Evolutionary conservation across 1,284 basidiomycete species (phyloP).

Genomic region (Gymnopus androsaceus): DNA sequence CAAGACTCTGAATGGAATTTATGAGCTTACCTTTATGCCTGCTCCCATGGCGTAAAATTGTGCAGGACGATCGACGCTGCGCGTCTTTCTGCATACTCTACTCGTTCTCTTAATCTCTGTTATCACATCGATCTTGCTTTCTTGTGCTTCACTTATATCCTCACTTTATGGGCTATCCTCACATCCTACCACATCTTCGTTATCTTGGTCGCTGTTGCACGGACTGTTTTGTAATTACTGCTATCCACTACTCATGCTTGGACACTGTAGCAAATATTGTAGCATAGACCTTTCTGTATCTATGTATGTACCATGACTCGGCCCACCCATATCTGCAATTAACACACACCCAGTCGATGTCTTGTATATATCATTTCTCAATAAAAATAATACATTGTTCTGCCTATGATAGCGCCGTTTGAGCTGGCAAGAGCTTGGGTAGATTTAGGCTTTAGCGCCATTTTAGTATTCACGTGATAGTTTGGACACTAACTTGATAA

Average conservation of each 20-base stretch:
- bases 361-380: too few species aligned
- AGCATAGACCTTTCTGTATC: neutral
- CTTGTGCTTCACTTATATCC: neutral
- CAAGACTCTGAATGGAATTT: neutral
- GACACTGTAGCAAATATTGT: neutral
- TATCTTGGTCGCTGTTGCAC: neutral
- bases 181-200: neutral
- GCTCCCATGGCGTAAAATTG: neutral
- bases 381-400: too few species aligned
- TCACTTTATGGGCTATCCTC: too few species aligned
- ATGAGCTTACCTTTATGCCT: constrained; percentile 4
- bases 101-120: neutral
- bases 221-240: neutral
- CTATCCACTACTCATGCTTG: neutral
- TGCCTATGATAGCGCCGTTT: too few species aligned
- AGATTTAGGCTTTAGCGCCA: too few species aligned
- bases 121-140: neutral
- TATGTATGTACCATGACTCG: too few species aligned
- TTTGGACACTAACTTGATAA: too few species aligned
- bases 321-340: too few species aligned
- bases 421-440: too few species aligned
- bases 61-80: neutral
- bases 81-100: neutral
- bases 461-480: too few species aligned
- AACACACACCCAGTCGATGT: too few species aligned